These are phyloP conservation scores for Nyssa sinensis DNA, from an alignment of 148 eudicot species.

Conservation along the genomic window DNA sequence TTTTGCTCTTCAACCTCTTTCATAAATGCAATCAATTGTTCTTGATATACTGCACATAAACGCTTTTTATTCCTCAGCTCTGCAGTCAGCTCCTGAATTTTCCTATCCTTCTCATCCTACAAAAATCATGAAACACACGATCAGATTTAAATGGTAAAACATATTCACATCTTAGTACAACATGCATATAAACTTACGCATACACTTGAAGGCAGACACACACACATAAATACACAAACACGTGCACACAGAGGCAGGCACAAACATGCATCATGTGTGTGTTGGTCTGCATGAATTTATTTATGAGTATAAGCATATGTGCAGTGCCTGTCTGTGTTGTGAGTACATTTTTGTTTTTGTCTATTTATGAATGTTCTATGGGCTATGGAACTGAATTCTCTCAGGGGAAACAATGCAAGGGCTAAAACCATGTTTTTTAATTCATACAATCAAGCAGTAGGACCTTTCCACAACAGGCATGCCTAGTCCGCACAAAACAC, in stretches of 20 bases:
- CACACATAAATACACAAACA: neutral
- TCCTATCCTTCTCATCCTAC: constrained; percentile 19
- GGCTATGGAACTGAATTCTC: neutral
- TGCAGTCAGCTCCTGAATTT: constrained; percentile 22
- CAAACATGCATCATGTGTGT: neutral
- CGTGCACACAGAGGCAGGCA: no score
- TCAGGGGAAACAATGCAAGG: neutral
- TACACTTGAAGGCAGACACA: neutral
- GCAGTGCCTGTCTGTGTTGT: neutral
- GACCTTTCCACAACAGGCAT: neutral
- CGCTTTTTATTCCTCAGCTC: constrained; percentile 19
- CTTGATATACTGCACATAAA: constrained; percentile 16
- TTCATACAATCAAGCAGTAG: neutral
- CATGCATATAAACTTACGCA: neutral
- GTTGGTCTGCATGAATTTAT: neutral
- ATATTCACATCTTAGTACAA: neutral
- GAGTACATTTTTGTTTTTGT: neutral
- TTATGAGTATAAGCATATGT: neutral
- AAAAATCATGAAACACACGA: neutral
- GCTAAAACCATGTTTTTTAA: neutral
- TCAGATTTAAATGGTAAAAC: neutral
- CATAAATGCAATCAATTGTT: constrained; percentile 16
- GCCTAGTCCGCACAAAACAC: neutral
- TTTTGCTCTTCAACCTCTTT: constrained; percentile 24
- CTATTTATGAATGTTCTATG: neutral